These are phyloP conservation scores for Yamadazyma siamensis DNA, from an alignment of 1,139 yeast genomes.

Conservation along the genomic window DNA sequence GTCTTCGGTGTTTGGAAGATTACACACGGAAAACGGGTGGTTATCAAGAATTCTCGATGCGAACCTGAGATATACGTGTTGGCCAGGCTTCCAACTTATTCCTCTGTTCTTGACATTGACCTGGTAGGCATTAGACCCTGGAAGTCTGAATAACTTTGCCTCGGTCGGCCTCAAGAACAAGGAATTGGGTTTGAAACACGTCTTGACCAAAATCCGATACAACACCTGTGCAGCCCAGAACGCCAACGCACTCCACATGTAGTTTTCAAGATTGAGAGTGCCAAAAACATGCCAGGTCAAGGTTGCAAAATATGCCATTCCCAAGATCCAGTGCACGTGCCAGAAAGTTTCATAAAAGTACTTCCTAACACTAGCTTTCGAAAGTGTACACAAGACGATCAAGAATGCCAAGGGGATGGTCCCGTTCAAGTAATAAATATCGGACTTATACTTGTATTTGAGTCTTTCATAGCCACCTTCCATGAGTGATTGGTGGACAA, in stretches of 20 bases:
- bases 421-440: conserved; percentile 26
- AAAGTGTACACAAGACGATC: conserved; percentile 43
- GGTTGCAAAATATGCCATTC: conserved; percentile 51
- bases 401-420: conserved; percentile 45
- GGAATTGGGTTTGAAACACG: conserved; percentile 43
- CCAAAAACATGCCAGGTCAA: conserved; percentile 49
- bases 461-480: conserved; percentile 50
- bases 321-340: conserved; percentile 59
- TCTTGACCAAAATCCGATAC: conserved; percentile 50
- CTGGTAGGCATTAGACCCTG: conserved; percentile 35
- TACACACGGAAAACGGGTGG: conserved; percentile 60
- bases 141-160: conserved; percentile 32
- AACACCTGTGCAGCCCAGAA: conserved; percentile 53
- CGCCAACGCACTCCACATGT: conserved; percentile 55
- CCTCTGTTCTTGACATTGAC: conserved; percentile 38
- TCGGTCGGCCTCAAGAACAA: conserved; percentile 44
- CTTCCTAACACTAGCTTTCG: conserved; percentile 44
- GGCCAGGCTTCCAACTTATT: conserved; percentile 56
- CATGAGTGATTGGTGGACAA: conserved; percentile 38
- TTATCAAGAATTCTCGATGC: conserved; percentile 46
- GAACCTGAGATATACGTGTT: conserved; percentile 55
- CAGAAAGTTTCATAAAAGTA: conserved; percentile 50
- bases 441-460: conserved; percentile 14
- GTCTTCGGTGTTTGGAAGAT: conserved; percentile 26
- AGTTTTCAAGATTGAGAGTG: conserved; percentile 38